phyloP scores from a whole-genome alignment of 2,329 filamentous ascomycete species.

The Diaporthe destruens region DNA sequence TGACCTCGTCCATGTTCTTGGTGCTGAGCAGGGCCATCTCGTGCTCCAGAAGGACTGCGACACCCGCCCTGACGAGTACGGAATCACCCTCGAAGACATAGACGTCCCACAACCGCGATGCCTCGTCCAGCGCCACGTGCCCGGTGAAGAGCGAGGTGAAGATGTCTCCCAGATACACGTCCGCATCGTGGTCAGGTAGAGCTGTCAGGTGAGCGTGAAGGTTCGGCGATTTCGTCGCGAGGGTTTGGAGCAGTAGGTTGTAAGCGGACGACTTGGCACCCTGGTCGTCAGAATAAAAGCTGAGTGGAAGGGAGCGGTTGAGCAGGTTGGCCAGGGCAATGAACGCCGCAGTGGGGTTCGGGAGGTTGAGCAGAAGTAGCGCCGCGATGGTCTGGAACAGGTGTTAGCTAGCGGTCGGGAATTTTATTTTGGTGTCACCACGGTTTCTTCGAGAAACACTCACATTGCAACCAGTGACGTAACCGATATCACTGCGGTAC shows the following conservation, averaged over 20 bases:
- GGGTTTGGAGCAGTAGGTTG: conserved; percentile 75
- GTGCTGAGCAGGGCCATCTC: conserved; percentile 66
- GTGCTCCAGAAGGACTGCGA: conserved; percentile 71
- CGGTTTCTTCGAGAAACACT: conserved; percentile 53
- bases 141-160: conserved; percentile 75
- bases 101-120: conserved; percentile 82
- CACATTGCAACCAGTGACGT: conserved; percentile 80
- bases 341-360: conserved; percentile 73
- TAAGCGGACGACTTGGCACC: conserved; percentile 78
- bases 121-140: conserved; percentile 75
- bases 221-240: conserved; percentile 72
- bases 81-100: conserved; percentile 86
- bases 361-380: conserved; percentile 78
- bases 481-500: conserved; percentile 86
- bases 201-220: conserved; percentile 75
- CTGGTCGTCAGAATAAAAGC: conserved; percentile 78
- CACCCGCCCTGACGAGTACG: conserved; percentile 76
- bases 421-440: conserved; percentile 39
- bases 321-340: conserved; percentile 81
- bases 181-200: conserved; percentile 59
- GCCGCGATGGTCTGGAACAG: conserved; percentile 74
- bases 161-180: conserved; percentile 69
- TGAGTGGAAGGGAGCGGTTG: conserved; percentile 80
- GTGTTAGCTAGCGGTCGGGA: conserved; percentile 46
- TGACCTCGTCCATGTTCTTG: conserved; percentile 59